These are phyloP conservation scores for Talaromyces stipitatus DNA, from an alignment of 495 filamentous ascomycete species.

Conservation along the genomic window DNA sequence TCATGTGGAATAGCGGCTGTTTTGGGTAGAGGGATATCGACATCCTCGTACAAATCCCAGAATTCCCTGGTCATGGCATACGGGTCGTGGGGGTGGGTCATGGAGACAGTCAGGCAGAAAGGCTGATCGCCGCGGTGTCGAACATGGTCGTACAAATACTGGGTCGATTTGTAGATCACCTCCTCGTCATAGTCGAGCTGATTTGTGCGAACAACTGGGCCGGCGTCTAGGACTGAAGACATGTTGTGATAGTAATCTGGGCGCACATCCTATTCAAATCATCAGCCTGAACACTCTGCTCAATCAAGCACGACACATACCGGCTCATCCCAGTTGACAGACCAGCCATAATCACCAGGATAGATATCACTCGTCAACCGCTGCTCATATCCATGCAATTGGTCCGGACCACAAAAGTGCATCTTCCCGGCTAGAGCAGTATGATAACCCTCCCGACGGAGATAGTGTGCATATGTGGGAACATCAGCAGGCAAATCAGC, in stretches of 20 bases:
- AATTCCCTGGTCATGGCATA: constrained; percentile 84
- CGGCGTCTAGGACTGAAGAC: constrained; percentile 79
- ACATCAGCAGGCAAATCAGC: constrained; percentile 63
- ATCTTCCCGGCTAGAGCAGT: constrained; percentile 89
- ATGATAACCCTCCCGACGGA: constrained; percentile 77
- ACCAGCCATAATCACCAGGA: constrained; percentile 84
- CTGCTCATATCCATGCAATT: constrained; percentile 84
- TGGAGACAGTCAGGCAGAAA: constrained; percentile 81
- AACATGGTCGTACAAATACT: constrained; percentile 79
- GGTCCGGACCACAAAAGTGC: constrained; percentile 85
- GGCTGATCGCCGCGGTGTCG: constrained; percentile 61
- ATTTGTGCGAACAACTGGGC: constrained; percentile 74
- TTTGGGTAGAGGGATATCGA: constrained; percentile 76
- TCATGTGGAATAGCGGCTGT: constrained; percentile 60
- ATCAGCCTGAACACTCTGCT: constrained; percentile 9
- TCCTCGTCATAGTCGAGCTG: constrained; percentile 94
- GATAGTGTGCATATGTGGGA: constrained; percentile 83
- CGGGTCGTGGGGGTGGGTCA: constrained; percentile 87
- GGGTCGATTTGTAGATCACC: constrained; percentile 75
- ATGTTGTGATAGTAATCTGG: constrained; percentile 92
- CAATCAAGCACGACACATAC: constrained; percentile 18
- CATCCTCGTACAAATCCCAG: constrained; percentile 81
- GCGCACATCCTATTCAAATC: constrained; percentile 50
- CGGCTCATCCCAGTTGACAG: constrained; percentile 82
- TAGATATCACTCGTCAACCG: constrained; percentile 89